Base-by-base conservation (phyloP, 805 yeast genomes). In the Saccharomycopsis oosterbeekiorum region DNA sequence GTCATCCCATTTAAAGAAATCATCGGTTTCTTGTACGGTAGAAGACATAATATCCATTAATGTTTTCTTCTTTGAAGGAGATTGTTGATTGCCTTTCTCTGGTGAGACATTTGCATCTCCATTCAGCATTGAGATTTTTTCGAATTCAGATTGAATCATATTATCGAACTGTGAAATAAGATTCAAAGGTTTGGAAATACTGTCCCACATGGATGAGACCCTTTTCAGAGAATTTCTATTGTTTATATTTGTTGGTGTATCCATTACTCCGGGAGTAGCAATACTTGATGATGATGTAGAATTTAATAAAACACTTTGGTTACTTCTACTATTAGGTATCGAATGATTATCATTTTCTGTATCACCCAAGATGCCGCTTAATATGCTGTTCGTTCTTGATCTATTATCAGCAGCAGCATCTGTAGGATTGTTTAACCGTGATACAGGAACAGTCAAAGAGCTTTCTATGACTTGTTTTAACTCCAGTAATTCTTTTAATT, bases 81-180 rank as follows among this genome's bases (percentile, higher is more conserved):
- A 55, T 6, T 19, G 21, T 43, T 37, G 53, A 36, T 2, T 26
- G 17, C 24, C 58, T 11, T 39, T 37, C 14, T 59, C 56, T 36
- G 50, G 34, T 19, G 26, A 11, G 12, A 4, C 14, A 24, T 17
- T 50, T 53, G 15, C 17, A 2, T 26, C 47, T 8, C 54, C 40
- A 14, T 36, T 40, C n/a, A 63, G 61, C 24, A 36, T 57, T 10
- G 63, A 60, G 14, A 60, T 50, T 37, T 63, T 63, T 50, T 63
- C 65, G 59, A 63, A 60, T 37, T 60, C 65, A 5, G 61, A 59
- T 47, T 63, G 65, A 14, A 63, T 37, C 65, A 63, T 63, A 54
- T 51, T 58, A 47, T 63, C 65, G 29, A 63, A 60, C 12, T 61
- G 63, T 19, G 62, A 53, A 19, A 63, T 61, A 15, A 63, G 47